Percentiles rank a stretch among this genome's conserved stretches.
phyloP scores from a whole-genome alignment of 176 grass and related monocot genomes.

The Alloteropsis semialata region DNA sequence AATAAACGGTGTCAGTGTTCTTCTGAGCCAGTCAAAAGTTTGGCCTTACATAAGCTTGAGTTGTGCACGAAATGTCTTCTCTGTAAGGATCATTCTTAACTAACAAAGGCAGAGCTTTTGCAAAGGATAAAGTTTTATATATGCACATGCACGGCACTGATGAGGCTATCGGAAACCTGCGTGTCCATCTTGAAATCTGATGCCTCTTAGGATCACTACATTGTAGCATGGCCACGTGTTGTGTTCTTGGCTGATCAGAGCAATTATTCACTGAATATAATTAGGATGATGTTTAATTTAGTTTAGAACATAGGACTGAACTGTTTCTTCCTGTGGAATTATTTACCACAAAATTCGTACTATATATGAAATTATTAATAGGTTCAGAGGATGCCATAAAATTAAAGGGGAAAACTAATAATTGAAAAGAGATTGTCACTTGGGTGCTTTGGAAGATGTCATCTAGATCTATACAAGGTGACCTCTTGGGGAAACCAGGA shows the following conservation, averaged over 20 bases:
- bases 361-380: not conserved
- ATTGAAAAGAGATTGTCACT: not conserved
- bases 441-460: not conserved
- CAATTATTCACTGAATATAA: not conserved
- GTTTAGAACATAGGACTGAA: not conserved
- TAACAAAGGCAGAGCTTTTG: conserved; percentile 18
- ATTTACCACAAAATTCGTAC: too few relatives aligned
- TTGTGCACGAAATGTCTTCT: conserved; percentile 20
- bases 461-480: conserved; percentile 8
- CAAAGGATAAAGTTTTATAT: conserved; percentile 14
- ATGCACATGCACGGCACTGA: not conserved
- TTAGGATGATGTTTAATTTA: not conserved
- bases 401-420: not conserved
- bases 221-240: not conserved
- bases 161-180: conserved; percentile 5
- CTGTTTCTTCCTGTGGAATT: not conserved
- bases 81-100: not conserved
- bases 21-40: not conserved
- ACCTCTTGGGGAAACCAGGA: not conserved
- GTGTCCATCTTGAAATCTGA: not conserved
- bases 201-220: not conserved
- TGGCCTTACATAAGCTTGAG: not conserved
- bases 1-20: not conserved
- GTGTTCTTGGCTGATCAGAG: not conserved
- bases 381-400: not conserved